Conservation (phyloP, 345 rosid genomes). For the Anastatica hierochuntica region DNA sequence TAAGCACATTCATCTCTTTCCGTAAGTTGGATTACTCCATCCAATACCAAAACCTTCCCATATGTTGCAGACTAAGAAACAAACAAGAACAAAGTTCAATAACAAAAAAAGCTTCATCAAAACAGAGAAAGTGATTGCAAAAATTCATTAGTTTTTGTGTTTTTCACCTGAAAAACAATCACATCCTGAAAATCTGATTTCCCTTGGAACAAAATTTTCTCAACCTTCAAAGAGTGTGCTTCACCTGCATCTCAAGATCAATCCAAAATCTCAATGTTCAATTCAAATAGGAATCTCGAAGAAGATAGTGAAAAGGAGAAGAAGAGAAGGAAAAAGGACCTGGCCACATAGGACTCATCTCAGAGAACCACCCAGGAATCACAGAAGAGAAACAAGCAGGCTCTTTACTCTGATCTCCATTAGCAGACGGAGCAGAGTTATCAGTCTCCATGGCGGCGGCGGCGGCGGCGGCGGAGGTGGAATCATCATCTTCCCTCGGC, state of each 20-base stretch:
- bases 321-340: conserved; percentile 23
- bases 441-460: conserved; percentile 32
- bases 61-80: conserved; percentile 44
- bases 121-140: conserved; percentile 6
- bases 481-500: conserved; percentile 46
- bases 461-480: conserved; percentile 23
- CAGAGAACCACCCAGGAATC: conserved; percentile 89
- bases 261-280: background rate
- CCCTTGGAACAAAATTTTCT: conserved; percentile 63
- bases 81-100: background rate
- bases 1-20: conserved; percentile 69
- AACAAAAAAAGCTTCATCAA: background rate
- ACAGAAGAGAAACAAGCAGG: conserved; percentile 47
- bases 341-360: conserved; percentile 91
- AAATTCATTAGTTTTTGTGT: background rate
- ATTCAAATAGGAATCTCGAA: background rate
- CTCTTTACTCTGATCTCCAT: conserved; percentile 20
- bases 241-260: conserved; percentile 62
- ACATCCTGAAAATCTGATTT: conserved; percentile 70
- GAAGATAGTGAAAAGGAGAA: background rate
- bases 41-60: conserved; percentile 65
- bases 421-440: background rate
- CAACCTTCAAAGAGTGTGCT: conserved; percentile 74
- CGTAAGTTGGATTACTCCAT: conserved; percentile 71
- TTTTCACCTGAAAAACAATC: conserved; percentile 68